Evolutionary conservation across 2,329 filamentous ascomycete species (phyloP), one percentile per base, ranked within the genome.

Genomic region (Penicillium corylophilum): DNA sequence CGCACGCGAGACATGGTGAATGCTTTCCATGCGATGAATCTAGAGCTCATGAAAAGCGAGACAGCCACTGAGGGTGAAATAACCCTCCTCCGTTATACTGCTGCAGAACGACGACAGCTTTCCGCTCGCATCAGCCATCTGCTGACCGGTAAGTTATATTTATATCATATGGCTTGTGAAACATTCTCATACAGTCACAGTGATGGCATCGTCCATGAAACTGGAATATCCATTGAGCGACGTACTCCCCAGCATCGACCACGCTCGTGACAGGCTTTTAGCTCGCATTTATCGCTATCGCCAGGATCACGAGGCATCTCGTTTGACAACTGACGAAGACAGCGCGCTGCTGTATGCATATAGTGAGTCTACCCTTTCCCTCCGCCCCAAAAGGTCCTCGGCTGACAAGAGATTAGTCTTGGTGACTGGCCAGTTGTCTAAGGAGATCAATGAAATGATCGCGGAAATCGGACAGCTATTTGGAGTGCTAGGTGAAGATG

Each of bases 291-390:
- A 95, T 63, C 84, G 88, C 64, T 97, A 94, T 71, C 80, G 93
- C 50, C 87, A 89, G 67, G 84, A 87, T 49, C 83, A 85, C 48
- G 77, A 79, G 2, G 66, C 68, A 22, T 78, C 76, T 50, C 73
- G 71, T 15, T 62, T 68, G 23, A 75, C 73, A 2, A 74, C 70
- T 2, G 77, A 79, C 48, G 76, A 78, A 56, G 94, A 99, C 67
- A 97, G 94, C 69, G 91, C 93, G 57, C 76, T 97, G 60, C 74
- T 97, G 39, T 99, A 97, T 74, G 92, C 93, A 16, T 99, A 96
- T 74, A 90, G 81, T 83, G 66, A 70, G 79, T 75, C 29, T 29
- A 60, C 46, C 6, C 22, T 40, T 38, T 44, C 39, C 20, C 51
- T 38, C 41, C 39, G 16, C 51, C 16, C 5, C 6, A 7, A 4